Evolutionary conservation across 345 rosid genomes (phyloP), one percentile per base, ranked within the genome.

Genomic region (Sisymbrium altissimum): DNA sequence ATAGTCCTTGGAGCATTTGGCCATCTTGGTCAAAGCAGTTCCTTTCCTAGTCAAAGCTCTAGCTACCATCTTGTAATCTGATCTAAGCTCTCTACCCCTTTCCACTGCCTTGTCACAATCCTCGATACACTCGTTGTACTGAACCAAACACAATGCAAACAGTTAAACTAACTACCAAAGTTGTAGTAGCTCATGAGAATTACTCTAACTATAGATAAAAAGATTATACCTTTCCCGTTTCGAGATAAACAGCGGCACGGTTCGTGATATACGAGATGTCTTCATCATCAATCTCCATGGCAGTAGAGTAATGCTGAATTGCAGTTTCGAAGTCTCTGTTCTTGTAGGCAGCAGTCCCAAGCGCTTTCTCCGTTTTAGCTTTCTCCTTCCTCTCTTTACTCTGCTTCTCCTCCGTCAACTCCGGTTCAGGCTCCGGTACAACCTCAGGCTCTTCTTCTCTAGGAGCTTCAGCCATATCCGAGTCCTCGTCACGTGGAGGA

Each of bases 81-180:
- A 81, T 69, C 98, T 84, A 19, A 95, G 97, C 78, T 92, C 97
- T 64, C 97, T 87, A 55, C 97, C 98, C 74, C 94, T 83, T 75
- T 90, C 98, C 69, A 92, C 98, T 70, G 97, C 98, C 84, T 89
- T 84, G 58, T 95, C 94, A 78, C 97, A 95, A 58, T 92, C 99
- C 75, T 91, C 77, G 19, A 91, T 87, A 68, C 96, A 89, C 27
- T 91, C 96, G 43, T 86, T 86, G 67, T 80, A 84, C 98, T 93
- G 77, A 71, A 81, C 13, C 50, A 46, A 66, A 66, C 60, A 45
- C 54, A 52, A 14, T 40, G 9, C 38, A 2, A 33, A 32, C 56
- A 43, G 14, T 27, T 5, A 59, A 19, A 54, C 46, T 8, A 63
- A 40, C 39, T 46, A 64, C 15, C 36, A 73, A 4, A 4, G 35